Evolutionary conservation across 1,284 basidiomycete genomes (phyloP), one percentile per base, ranked within the genome.

Genomic region (Golubevia sp.): DNA sequence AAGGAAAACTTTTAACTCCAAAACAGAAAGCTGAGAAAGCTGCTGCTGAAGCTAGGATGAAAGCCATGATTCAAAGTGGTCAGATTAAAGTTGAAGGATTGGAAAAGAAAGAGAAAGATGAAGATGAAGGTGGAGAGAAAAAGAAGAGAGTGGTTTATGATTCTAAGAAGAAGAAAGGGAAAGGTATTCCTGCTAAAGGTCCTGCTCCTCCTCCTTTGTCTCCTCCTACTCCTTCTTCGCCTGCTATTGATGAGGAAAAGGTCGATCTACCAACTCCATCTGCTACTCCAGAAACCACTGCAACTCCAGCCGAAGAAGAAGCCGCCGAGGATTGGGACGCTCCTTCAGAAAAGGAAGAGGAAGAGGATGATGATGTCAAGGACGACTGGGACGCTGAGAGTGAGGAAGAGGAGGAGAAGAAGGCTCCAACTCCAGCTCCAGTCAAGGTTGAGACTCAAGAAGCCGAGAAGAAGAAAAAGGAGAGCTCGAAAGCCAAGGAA

Each of bases 21-120:
- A 97, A 97, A 85, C 95, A 99, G 84, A 97, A 95, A 85, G 92
- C 93, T 77, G 95, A 98, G 84, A 91, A 89, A 74, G 91, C 92
- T 18, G 91, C 91, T 64, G 95, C 94, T 6, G 95, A 98, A 84
- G 89, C 93, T 44, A 90, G 95, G 62, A 92, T 91, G 84, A 90
- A 96, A 84, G 96, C 96, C 2, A 88, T 99, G 63, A 87, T 99
- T 57, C 90, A 91, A 23, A 92, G 92, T 27, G 94, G 94, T 55
- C 76, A 79, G 56, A 91, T 93, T 62, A 90, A 91, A 74, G 91
- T 99, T 67, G 94, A 95, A 71, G 97, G 92, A 64, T 86, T 98
- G 49, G 84, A 91, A 62, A 86, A 88, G 68, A 76, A 86, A 38
- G 85, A 86, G 24, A 87, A 85, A 56, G 85, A 84, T 62, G 87